Percentiles rank a stretch among this genome's conserved stretches.
These are phyloP conservation scores for Elaeis oleifera DNA, from an alignment of 202 grass and related monocot species.

Conservation along the genomic window DNA sequence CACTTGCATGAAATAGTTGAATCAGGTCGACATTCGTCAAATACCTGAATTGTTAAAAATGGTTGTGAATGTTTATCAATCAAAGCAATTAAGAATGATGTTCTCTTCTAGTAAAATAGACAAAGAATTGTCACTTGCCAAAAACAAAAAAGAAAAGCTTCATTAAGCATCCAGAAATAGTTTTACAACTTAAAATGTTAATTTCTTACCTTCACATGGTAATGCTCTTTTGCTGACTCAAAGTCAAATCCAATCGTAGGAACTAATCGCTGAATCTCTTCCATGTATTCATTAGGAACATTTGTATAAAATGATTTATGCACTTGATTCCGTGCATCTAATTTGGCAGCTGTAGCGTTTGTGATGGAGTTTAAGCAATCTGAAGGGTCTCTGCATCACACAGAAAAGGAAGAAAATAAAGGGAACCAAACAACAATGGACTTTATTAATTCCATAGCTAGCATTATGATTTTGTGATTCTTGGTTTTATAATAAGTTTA, in stretches of 20 bases:
- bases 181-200: too few relatives aligned
- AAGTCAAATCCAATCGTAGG: slow-evolving; percentile 40
- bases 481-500: too few relatives aligned
- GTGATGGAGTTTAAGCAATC: slow-evolving; percentile 39
- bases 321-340: slow-evolving; percentile 26
- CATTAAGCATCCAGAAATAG: too few relatives aligned
- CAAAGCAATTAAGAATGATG: too few relatives aligned
- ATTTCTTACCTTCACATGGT: slow-evolving; percentile 48
- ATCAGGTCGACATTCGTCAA: slow-evolving; percentile 47
- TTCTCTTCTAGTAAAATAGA: too few relatives aligned
- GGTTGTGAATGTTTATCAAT: not conserved
- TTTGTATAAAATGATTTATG: slow-evolving; percentile 49
- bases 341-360: slow-evolving; percentile 29
- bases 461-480: too few relatives aligned
- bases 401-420: slow-evolving; percentile 1
- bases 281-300: slow-evolving; percentile 37
- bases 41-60: slow-evolving; percentile 31
- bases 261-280: slow-evolving; percentile 29
- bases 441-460: too few relatives aligned
- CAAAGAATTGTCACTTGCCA: too few relatives aligned
- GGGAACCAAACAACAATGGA: too few relatives aligned
- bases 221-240: slow-evolving; percentile 39
- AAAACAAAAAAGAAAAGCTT: too few relatives aligned
- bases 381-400: slow-evolving; percentile 21
- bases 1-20: slow-evolving; percentile 68